Conservation (phyloP, 2,329 filamentous ascomycete genomes). For the Epichloe scottii region DNA sequence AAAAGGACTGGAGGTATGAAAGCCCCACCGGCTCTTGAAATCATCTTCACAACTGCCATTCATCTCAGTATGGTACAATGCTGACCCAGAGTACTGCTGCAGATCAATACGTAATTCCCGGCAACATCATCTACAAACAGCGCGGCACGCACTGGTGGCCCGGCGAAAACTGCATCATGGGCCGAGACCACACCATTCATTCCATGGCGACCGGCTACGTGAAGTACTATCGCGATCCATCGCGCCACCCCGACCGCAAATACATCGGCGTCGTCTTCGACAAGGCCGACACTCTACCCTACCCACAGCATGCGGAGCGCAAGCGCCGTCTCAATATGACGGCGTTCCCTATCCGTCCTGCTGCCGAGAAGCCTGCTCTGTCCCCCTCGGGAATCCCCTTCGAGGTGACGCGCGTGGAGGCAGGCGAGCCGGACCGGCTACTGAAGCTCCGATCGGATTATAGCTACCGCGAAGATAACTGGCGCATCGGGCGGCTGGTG, state of each 20-base stretch:
- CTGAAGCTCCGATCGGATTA: conserved; percentile 40
- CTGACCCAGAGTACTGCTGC: conserved; percentile 4
- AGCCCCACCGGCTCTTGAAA: background rate
- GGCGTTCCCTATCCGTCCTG: conserved; percentile 32
- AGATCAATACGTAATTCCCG: conserved; percentile 89
- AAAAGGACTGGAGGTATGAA: conserved; percentile 77
- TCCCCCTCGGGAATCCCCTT: conserved; percentile 39
- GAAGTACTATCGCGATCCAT: conserved; percentile 88
- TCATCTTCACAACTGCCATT: background rate
- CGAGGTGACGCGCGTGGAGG: conserved; percentile 29
- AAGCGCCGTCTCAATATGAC: conserved; percentile 66
- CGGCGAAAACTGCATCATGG: conserved; percentile 90
- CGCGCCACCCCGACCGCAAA: conserved; percentile 69
- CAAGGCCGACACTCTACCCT: conserved; percentile 67
- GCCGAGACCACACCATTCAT: conserved; percentile 92
- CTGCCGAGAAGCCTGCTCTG: conserved; percentile 24
- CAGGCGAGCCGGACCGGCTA: conserved; percentile 32
- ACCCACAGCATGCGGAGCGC: conserved; percentile 59
- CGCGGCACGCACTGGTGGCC: conserved; percentile 89
- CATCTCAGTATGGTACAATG: background rate
- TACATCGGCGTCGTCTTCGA: conserved; percentile 92
- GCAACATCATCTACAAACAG: conserved; percentile 97
- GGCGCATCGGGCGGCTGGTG: conserved; percentile 42
- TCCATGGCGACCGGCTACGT: conserved; percentile 79
- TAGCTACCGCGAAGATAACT: conserved; percentile 48